Evolutionary conservation across 164 flowering plant genomes (phyloP).

Genomic region (Umbilicus rupestris): DNA sequence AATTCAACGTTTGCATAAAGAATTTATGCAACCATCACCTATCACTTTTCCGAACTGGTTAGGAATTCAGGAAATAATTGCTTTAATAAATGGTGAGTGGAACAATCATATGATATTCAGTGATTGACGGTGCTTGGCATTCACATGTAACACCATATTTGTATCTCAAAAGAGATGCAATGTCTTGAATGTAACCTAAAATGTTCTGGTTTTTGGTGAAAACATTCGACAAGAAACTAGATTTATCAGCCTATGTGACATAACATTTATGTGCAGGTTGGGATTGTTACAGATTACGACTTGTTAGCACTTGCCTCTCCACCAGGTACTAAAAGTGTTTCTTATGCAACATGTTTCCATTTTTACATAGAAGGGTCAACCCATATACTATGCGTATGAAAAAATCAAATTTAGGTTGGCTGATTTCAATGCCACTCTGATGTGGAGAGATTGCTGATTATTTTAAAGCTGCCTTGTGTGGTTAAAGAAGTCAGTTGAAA

Average conservation of each 20-base stretch:
- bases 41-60: no score
- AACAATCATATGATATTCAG: not conserved
- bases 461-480: no score
- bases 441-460: no score
- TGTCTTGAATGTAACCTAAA: not conserved
- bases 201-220: not conserved
- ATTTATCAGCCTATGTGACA: no score
- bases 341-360: not conserved
- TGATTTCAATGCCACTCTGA: no score
- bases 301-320: conserved; percentile 7
- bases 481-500: no score
- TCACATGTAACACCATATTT: not conserved
- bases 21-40: no score
- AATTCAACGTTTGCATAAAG: no score
- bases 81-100: not conserved
- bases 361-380: no score
- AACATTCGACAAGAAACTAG: no score
- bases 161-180: not conserved
- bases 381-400: not conserved
- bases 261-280: not conserved
- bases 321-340: not conserved
- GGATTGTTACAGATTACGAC: conserved; percentile 1
- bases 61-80: no score
- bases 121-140: no score
- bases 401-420: not conserved